Conservation (phyloP, 2,329 filamentous ascomycete genomes). For the Dactylonectria macrodidyma region DNA sequence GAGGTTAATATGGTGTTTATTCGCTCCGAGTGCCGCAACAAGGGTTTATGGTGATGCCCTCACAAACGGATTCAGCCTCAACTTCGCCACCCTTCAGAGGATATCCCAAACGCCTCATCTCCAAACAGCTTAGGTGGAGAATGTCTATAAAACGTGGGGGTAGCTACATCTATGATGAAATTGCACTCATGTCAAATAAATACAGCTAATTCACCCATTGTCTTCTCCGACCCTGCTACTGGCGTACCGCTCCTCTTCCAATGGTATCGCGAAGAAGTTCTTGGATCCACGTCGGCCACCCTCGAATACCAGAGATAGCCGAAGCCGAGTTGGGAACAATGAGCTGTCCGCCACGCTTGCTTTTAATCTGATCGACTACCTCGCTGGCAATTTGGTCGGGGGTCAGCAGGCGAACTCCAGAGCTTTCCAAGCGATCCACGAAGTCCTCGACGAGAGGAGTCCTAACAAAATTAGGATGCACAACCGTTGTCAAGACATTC, state of each 20-base stretch:
- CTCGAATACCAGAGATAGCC: constrained; percentile 54
- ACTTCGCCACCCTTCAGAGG: too few species aligned
- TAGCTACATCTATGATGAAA: too few species aligned
- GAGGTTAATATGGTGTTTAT: too few species aligned
- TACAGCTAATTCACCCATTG: too few species aligned
- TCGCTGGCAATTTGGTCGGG: constrained; percentile 57
- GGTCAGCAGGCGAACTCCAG: constrained; percentile 50
- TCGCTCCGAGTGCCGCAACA: too few species aligned
- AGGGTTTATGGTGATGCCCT: too few species aligned
- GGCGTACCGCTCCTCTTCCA: constrained; percentile 31
- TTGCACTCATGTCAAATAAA: too few species aligned
- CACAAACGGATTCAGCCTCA: too few species aligned
- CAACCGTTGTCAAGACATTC: constrained; percentile 73
- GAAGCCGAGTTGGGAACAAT: constrained; percentile 56
- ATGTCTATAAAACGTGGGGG: too few species aligned
- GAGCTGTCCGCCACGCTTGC: constrained; percentile 61
- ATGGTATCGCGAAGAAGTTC: constrained; percentile 51
- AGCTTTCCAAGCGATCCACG: constrained; percentile 44
- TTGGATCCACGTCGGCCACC: constrained; percentile 57
- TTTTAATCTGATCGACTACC: constrained; percentile 62
- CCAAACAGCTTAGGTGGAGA: too few species aligned
- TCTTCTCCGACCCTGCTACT: neutral
- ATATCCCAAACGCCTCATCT: too few species aligned
- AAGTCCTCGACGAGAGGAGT: constrained; percentile 61
- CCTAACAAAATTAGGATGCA: constrained; percentile 70